Percentiles rank a stretch among this genome's conserved stretches.
Evolutionary conservation across 2,329 filamentous ascomycete species (phyloP).

Genomic region (Coniochaeta pulveracea): DNA sequence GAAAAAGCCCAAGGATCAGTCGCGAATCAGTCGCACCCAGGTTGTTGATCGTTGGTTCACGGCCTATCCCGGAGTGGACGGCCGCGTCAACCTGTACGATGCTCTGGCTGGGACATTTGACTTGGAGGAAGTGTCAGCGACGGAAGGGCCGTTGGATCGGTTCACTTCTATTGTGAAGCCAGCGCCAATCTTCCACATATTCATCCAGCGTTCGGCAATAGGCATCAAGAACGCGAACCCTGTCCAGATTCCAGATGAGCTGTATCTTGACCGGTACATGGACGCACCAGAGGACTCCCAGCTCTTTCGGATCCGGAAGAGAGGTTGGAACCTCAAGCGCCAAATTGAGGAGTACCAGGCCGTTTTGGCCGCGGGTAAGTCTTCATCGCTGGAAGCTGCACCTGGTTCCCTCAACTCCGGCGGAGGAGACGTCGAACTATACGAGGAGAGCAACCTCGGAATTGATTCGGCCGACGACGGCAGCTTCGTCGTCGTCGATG

Average conservation of each 20-base stretch:
- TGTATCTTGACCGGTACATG: slow-evolving; percentile 86
- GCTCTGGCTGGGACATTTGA: slow-evolving; percentile 82
- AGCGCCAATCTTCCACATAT: slow-evolving; percentile 79
- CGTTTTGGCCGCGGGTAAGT: too few relatives aligned
- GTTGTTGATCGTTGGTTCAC: slow-evolving; percentile 54
- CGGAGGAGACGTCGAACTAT: too few relatives aligned
- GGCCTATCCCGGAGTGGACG: slow-evolving; percentile 41
- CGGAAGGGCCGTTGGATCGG: slow-evolving; percentile 54
- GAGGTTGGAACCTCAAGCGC: slow-evolving; percentile 65
- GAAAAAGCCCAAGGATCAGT: slow-evolving; percentile 38
- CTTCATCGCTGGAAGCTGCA: too few relatives aligned
- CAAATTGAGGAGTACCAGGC: slow-evolving; percentile 20
- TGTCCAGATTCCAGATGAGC: slow-evolving; percentile 65
- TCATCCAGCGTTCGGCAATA: slow-evolving; percentile 73
- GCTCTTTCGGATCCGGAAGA: slow-evolving; percentile 51
- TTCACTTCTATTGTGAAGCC: slow-evolving; percentile 66
- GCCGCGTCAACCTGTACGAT: slow-evolving; percentile 58
- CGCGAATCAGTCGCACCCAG: slow-evolving; percentile 29
- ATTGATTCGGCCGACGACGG: too few relatives aligned
- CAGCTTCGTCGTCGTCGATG: too few relatives aligned
- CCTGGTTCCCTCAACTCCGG: too few relatives aligned
- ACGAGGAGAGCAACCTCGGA: too few relatives aligned
- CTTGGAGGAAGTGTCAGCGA: too few relatives aligned
- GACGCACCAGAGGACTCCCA: slow-evolving; percentile 49
- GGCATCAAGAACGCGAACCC: slow-evolving; percentile 69